Evolutionary conservation across 192 early-diverging fungal species (phyloP).

Genomic region (Allomyces javanicus): DNA sequence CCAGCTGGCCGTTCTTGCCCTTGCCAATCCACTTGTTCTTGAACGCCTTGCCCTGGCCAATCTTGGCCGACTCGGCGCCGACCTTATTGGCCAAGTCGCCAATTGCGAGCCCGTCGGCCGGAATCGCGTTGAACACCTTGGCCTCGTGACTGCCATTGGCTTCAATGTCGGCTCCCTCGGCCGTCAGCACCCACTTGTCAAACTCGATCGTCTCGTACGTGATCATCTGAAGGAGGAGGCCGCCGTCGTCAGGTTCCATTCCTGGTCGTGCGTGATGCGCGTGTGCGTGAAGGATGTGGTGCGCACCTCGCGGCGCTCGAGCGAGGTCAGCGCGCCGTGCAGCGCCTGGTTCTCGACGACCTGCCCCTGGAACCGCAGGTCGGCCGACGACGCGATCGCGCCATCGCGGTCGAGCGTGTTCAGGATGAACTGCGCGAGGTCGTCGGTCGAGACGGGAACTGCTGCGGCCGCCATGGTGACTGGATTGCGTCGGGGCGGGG

Average conservation of each 20-base stretch:
- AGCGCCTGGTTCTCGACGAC: neutral
- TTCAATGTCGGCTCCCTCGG: conserved; percentile 73
- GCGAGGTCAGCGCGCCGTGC: neutral
- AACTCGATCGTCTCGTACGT: conserved; percentile 51
- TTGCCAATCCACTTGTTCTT: conserved; percentile 98
- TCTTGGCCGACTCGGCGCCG: conserved; percentile 50
- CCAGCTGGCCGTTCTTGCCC: conserved; percentile 36
- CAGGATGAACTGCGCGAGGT: too few species aligned
- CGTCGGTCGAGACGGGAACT: too few species aligned
- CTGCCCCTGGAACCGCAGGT: too few species aligned
- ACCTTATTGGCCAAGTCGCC: conserved; percentile 38
- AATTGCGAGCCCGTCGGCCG: conserved; percentile 64
- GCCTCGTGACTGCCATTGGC: conserved; percentile 82
- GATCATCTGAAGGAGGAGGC: conserved; percentile 35
- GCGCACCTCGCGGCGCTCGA: neutral
- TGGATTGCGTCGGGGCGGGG: too few species aligned
- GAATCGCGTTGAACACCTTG: conserved; percentile 71
- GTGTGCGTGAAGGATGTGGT: too few species aligned
- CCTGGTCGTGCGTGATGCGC: too few species aligned
- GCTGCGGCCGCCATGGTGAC: too few species aligned
- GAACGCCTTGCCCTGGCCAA: conserved; percentile 88
- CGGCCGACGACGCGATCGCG: too few species aligned
- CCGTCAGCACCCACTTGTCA: conserved; percentile 64
- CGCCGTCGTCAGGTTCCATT: neutral
- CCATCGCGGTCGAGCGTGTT: too few species aligned